These are phyloP conservation scores for Globisporangium radiosum DNA, from an alignment of 352 stramenopile species.

Conservation along the genomic window DNA sequence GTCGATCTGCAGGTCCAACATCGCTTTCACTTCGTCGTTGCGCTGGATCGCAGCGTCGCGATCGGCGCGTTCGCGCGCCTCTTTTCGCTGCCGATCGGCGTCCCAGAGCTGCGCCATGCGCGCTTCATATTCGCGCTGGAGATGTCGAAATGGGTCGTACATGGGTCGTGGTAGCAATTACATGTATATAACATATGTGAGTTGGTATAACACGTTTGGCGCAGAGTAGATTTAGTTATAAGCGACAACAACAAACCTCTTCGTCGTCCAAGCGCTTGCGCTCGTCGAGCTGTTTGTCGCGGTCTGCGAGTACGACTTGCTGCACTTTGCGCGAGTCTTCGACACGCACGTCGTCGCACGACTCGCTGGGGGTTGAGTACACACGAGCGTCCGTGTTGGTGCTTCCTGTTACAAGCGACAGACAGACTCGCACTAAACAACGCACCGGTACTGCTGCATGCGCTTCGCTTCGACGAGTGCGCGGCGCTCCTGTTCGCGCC, in stretches of 20 bases:
- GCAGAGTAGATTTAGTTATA: too few relatives aligned
- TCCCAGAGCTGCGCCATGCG: constrained; percentile 70
- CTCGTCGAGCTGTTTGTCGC: constrained; percentile 57
- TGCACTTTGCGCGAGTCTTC: constrained; percentile 63
- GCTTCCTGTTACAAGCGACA: background rate
- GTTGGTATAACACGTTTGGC: background rate
- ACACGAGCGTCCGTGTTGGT: too few relatives aligned
- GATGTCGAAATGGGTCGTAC: background rate
- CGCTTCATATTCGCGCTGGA: constrained; percentile 32
- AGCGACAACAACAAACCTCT: constrained; percentile 20
- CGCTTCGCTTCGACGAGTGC: constrained; percentile 69
- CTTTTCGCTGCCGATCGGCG: constrained; percentile 68
- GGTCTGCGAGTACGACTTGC: constrained; percentile 48
- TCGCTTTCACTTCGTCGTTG: constrained; percentile 67
- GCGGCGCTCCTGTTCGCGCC: constrained; percentile 48
- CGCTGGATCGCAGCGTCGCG: constrained; percentile 34
- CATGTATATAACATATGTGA: background rate
- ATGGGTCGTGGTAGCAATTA: background rate
- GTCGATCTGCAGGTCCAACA: constrained; percentile 72
- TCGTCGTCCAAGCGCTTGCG: constrained; percentile 32
- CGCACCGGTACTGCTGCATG: constrained; percentile 66
- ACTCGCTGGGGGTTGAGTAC: constrained; percentile 31
- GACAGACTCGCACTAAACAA: too few relatives aligned
- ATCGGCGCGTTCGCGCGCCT: constrained; percentile 55
- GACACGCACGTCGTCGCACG: constrained; percentile 53